Evolutionary conservation across 116 monocot genomes (phyloP).

Genomic region (Zostera marina): DNA sequence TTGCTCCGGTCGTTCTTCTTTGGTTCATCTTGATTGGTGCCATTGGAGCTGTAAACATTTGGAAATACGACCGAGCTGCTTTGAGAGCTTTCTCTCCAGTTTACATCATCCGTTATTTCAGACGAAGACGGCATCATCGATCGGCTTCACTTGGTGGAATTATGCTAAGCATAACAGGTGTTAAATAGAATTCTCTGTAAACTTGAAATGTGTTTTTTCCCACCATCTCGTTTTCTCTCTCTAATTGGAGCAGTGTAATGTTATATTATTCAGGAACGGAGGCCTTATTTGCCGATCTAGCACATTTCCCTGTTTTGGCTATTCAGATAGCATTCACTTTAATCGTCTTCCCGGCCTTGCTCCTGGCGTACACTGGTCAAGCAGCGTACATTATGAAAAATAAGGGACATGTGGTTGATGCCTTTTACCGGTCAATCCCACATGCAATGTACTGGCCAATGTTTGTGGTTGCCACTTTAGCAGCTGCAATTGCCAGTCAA

Average conservation of each 20-base stretch:
- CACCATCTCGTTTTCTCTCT: too few relatives aligned
- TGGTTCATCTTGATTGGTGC: conserved; percentile 80
- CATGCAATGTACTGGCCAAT: conserved; percentile 75
- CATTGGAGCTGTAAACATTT: conserved; percentile 62
- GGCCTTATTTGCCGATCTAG: too few relatives aligned
- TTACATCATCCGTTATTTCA: conserved; percentile 60
- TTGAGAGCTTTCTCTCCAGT: conserved; percentile 77
- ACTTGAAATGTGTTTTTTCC: too few relatives aligned
- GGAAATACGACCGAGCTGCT: conserved; percentile 53
- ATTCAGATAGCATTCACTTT: conserved; percentile 73
- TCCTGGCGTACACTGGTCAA: conserved; percentile 86
- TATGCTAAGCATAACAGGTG: too few relatives aligned
- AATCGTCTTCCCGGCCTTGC: conserved; percentile 80
- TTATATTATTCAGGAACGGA: too few relatives aligned
- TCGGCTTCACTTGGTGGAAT: conserved; percentile 69
- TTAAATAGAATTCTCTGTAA: too few relatives aligned
- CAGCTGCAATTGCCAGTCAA: conserved; percentile 81
- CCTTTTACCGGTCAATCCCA: conserved; percentile 86
- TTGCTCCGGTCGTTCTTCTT: conserved; percentile 80
- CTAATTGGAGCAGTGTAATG: too few relatives aligned
- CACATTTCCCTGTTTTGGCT: too few relatives aligned
- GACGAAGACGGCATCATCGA: conserved; percentile 18
- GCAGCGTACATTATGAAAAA: conserved; percentile 76
- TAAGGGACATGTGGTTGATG: conserved; percentile 32
- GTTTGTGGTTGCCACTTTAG: conserved; percentile 63